Conservation (phyloP, 176 grass and related monocot species). For the Bonia amplexicaulis region DNA sequence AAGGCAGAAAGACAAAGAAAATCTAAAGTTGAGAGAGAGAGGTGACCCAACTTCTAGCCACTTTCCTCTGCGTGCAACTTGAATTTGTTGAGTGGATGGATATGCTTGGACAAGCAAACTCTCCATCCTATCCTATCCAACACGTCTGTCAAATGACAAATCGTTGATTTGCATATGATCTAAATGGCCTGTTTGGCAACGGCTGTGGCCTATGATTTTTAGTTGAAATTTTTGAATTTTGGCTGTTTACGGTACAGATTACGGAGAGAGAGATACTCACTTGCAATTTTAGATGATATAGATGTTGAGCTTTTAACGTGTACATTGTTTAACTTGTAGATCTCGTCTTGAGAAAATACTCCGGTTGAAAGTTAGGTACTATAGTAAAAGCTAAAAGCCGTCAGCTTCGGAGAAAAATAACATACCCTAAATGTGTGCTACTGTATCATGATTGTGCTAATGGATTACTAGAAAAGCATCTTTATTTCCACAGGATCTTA, state of each 20-base stretch:
- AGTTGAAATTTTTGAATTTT: too few species aligned
- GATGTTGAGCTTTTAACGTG: too few species aligned
- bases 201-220: too few species aligned
- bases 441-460: not conserved
- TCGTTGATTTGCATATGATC: not conserved
- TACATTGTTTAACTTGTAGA: too few species aligned
- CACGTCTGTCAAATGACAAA: not conserved
- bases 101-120: not conserved
- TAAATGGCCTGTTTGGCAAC: not conserved
- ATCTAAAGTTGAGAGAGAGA: not conserved
- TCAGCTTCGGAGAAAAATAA: too few species aligned
- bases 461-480: not conserved
- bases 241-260: too few species aligned
- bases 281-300: too few species aligned
- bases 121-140: not conserved
- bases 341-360: too few species aligned
- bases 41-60: not conserved
- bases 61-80: conserved; percentile 22
- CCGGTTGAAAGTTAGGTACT: too few species aligned
- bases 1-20: not conserved
- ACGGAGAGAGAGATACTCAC: too few species aligned
- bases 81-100: conserved; percentile 3
- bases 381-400: too few species aligned
- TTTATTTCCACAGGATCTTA: not conserved
- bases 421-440: too few species aligned